phyloP scores from a whole-genome alignment of 2,329 filamentous ascomycete genomes.

The Phoma herbarum region DNA sequence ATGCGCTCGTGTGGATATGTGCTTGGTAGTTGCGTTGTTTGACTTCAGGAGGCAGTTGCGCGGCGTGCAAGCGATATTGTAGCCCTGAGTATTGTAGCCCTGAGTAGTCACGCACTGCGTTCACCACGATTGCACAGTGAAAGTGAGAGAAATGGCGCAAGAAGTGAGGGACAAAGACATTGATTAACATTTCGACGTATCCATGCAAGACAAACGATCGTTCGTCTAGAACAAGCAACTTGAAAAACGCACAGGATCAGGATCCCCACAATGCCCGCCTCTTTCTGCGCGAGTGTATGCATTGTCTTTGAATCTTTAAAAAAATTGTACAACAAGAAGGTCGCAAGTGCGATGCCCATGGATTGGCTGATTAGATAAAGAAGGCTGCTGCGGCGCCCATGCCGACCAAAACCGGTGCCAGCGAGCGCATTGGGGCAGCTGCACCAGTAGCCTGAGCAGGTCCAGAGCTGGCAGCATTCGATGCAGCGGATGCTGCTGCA shows the following conservation, averaged over 20 bases:
- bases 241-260: background rate
- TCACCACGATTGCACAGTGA: background rate
- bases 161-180: conserved; percentile 4
- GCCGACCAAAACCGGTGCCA: conserved; percentile 39
- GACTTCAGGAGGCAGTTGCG: background rate
- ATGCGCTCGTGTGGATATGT: background rate
- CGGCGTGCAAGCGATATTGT: background rate
- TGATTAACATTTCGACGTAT: conserved; percentile 1
- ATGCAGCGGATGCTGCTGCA: background rate
- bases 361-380: conserved; percentile 26
- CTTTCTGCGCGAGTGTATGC: background rate
- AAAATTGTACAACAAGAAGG: background rate
- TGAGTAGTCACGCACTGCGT: background rate
- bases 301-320: background rate
- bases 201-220: background rate
- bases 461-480: conserved; percentile 12
- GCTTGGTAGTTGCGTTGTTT: background rate
- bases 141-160: conserved; percentile 1
- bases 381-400: conserved; percentile 41
- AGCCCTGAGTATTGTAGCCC: background rate
- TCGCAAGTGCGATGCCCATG: background rate
- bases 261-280: background rate
- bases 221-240: background rate
- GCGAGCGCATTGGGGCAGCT: conserved; percentile 30
- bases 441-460: conserved; percentile 25